A percentile compares a stretch with the other conserved stretches of the same genome.
phyloP scores from a whole-genome alignment of 345 rosid genomes.

The Boechera stricta region DNA sequence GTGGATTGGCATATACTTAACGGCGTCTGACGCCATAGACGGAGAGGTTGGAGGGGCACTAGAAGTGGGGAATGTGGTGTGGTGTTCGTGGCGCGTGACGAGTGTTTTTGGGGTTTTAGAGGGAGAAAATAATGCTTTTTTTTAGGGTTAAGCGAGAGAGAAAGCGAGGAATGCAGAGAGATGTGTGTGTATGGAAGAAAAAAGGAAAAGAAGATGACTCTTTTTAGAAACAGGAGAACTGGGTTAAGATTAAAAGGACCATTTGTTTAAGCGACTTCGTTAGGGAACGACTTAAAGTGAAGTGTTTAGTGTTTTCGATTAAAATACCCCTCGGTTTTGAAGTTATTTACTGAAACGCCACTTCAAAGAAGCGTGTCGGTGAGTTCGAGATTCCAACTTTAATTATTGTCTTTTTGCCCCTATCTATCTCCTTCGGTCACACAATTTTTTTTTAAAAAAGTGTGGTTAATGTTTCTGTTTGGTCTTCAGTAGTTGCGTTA shows the following conservation, averaged over 20 bases:
- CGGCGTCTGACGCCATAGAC: constrained; percentile 71
- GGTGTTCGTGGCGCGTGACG: constrained; percentile 33
- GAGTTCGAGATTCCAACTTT: constrained; percentile 22
- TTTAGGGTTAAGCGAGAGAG: constrained; percentile 19
- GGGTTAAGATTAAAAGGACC: neutral
- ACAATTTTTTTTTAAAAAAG: neutral
- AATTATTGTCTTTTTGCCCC: neutral
- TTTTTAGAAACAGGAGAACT: neutral
- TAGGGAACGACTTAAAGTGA: constrained; percentile 24
- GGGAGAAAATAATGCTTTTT: neutral
- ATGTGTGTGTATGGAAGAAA: constrained; percentile 9
- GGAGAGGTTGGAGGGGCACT: neutral
- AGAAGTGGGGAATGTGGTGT: constrained; percentile 30
- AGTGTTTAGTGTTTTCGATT: neutral
- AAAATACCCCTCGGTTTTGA: neutral
- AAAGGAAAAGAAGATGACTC: constrained; percentile 15
- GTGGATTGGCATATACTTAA: constrained; percentile 58
- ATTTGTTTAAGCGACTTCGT: constrained; percentile 25
- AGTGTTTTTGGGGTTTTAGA: constrained; percentile 8
- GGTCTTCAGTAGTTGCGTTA: neutral
- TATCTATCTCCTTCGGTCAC: neutral
- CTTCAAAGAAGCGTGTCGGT: constrained; percentile 27
- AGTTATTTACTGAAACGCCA: constrained; percentile 10
- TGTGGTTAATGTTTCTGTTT: neutral
- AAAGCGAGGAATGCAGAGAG: neutral